Conservation (phyloP, 1,284 basidiomycete genomes). For the Irpex sp. region DNA sequence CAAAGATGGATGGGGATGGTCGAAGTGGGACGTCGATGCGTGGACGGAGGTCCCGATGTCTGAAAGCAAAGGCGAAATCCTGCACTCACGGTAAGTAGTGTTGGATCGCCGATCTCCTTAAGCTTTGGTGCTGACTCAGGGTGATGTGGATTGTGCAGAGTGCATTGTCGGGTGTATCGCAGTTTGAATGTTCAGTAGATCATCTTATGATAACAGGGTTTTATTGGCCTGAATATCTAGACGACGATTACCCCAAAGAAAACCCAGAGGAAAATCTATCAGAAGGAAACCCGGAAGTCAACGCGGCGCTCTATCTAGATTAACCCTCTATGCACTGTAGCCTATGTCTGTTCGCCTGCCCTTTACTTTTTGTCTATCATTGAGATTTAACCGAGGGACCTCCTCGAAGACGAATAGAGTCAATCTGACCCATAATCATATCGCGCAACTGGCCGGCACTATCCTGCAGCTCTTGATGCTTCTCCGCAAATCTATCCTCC, state of each 20-base stretch:
- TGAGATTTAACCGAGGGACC: too few relatives aligned
- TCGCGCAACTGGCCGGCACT: neutral
- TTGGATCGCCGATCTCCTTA: neutral
- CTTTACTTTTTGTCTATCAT: too few relatives aligned
- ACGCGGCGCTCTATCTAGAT: too few relatives aligned
- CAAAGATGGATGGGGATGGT: slow-evolving; percentile 74
- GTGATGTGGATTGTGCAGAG: slow-evolving; percentile 24
- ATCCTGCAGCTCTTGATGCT: neutral
- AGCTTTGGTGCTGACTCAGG: neutral
- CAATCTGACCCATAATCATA: neutral
- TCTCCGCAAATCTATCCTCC: neutral
- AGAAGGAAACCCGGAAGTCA: too few relatives aligned
- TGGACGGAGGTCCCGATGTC: slow-evolving; percentile 47
- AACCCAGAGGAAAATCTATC: too few relatives aligned
- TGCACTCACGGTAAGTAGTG: slow-evolving; percentile 49
- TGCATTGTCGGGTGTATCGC: slow-evolving; percentile 45
- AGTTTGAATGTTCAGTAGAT: slow-evolving; percentile 19
- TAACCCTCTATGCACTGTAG: too few relatives aligned
- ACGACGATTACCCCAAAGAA: neutral
- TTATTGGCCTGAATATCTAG: neutral
- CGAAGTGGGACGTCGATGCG: slow-evolving; percentile 57
- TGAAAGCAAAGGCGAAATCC: slow-evolving; percentile 42
- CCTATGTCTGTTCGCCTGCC: too few relatives aligned
- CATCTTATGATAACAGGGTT: neutral
- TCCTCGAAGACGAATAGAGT: neutral